Percentiles rank a stretch among this genome's conserved stretches.
These are phyloP conservation scores for Tetrapyrgos nigripes DNA, from an alignment of 1,284 basidiomycete species.

Conservation along the genomic window DNA sequence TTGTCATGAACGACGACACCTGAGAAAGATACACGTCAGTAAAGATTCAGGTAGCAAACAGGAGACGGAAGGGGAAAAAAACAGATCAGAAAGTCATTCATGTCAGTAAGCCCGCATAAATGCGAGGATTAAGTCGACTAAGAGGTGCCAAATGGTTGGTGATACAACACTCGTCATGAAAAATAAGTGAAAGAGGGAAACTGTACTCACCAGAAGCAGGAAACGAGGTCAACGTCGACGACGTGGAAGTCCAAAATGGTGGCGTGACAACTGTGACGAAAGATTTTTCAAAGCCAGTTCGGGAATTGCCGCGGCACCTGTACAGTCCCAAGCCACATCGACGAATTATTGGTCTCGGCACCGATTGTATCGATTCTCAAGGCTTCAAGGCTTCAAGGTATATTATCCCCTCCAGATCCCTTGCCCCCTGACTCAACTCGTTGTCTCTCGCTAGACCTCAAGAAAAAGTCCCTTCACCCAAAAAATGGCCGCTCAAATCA, in stretches of 20 bases:
- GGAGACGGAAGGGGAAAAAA: background rate
- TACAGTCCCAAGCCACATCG: constrained; percentile 6
- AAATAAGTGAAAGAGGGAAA: constrained; percentile 11
- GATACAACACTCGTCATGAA: constrained; percentile 80
- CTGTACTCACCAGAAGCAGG: constrained; percentile 10
- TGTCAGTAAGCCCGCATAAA: constrained; percentile 70
- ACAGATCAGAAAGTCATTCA: constrained; percentile 81
- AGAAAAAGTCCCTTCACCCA: constrained; percentile 18
- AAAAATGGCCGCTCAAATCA: constrained; percentile 85
- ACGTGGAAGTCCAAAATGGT: constrained; percentile 11
- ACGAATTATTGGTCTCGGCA: background rate
- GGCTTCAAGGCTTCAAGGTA: background rate
- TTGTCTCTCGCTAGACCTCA: constrained; percentile 20
- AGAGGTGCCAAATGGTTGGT: constrained; percentile 87
- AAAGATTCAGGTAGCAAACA: background rate
- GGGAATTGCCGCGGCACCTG: background rate
- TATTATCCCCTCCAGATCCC: background rate
- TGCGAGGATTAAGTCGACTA: constrained; percentile 74
- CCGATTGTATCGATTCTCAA: background rate
- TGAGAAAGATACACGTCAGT: too few relatives aligned
- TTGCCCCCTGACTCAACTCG: constrained; percentile 17
- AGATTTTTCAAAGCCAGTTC: constrained; percentile 27
- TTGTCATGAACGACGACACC: too few relatives aligned
- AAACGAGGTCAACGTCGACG: constrained; percentile 18
- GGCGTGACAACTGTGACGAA: constrained; percentile 23